Conservation (phyloP, 257 asterid species). For the Plantago ovata region DNA sequence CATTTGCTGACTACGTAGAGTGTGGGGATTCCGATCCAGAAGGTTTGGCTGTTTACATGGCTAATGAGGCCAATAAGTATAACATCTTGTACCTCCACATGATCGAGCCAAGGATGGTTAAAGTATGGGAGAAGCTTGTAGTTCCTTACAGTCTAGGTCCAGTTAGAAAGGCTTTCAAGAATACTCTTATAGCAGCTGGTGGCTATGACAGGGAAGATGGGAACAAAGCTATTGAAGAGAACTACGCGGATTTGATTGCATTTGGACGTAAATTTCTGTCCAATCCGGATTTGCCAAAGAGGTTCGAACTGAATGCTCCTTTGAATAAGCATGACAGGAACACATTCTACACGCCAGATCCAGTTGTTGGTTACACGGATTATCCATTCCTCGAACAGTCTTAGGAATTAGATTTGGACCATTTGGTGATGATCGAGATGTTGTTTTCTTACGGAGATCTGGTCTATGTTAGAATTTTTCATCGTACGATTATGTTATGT, state of each 20-base stretch:
- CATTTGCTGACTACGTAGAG: conserved; percentile 23
- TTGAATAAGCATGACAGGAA: conserved; percentile 46
- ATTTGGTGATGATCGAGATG: no score
- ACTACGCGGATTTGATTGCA: conserved; percentile 53
- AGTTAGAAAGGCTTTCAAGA: conserved; percentile 45
- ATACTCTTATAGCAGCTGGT: conserved; percentile 57
- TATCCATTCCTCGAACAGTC: conserved; percentile 52
- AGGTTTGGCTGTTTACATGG: conserved; percentile 38
- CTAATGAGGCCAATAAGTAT: conserved; percentile 24
- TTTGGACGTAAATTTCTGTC: conserved; percentile 68
- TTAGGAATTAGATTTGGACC: no score
- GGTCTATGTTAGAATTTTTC: no score
- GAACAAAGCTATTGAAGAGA: conserved; percentile 34
- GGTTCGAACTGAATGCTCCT: conserved; percentile 48
- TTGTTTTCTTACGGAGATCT: no score
- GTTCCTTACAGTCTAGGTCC: conserved; percentile 17
- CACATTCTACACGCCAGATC: conserved; percentile 61
- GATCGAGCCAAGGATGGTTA: conserved; percentile 35
- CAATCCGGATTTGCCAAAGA: conserved; percentile 59
- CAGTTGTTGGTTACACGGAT: conserved; percentile 71
- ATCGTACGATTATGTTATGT: no score
- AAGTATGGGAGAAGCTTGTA: background rate
- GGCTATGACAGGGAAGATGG: conserved; percentile 42
- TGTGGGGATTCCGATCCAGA: conserved; percentile 27
- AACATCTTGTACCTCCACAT: conserved; percentile 41